Conservation (phyloP, 306 rosid species). For the Cicer cuneatum region DNA sequence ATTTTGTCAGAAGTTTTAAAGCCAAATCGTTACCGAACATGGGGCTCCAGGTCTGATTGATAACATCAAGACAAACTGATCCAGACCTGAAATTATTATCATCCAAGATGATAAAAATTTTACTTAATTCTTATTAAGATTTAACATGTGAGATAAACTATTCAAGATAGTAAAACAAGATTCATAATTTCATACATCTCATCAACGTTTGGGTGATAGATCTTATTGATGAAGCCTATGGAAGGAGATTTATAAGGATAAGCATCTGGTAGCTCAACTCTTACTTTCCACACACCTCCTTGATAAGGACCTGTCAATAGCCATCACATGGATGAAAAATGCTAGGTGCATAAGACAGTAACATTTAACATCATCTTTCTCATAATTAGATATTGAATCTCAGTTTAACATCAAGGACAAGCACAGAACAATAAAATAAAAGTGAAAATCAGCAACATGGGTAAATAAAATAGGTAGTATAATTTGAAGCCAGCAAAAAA, state of each 20-base stretch:
- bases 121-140: slow-evolving; percentile 26
- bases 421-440: slow-evolving; percentile 43
- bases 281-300: slow-evolving; percentile 66
- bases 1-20: slow-evolving; percentile 3
- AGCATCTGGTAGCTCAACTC: slow-evolving; percentile 69
- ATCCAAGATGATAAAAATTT: slow-evolving; percentile 33
- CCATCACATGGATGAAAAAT: slow-evolving; percentile 46
- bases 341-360: slow-evolving; percentile 20
- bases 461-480: slow-evolving; percentile 1
- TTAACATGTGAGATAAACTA: slow-evolving; percentile 21
- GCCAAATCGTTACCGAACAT: slow-evolving; percentile 59
- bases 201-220: slow-evolving; percentile 69
- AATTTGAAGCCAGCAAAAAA: slow-evolving; percentile 18
- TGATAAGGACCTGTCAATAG: slow-evolving; percentile 64
- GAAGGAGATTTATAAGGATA: slow-evolving; percentile 69
- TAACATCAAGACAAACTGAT: slow-evolving; percentile 70
- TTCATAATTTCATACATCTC: slow-evolving; percentile 56
- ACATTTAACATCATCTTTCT: slow-evolving; percentile 33
- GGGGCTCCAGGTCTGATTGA: slow-evolving; percentile 73
- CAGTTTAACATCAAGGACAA: slow-evolving; percentile 38
- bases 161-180: slow-evolving; percentile 20
- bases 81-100: slow-evolving; percentile 58
- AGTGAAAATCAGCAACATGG: slow-evolving; percentile 33
- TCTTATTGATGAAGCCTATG: slow-evolving; percentile 65
- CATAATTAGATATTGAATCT: slow-evolving; percentile 2